These are phyloP conservation scores for Geotrichum citri-aurantii DNA, from an alignment of 1,139 yeast genomes.

Conservation along the genomic window DNA sequence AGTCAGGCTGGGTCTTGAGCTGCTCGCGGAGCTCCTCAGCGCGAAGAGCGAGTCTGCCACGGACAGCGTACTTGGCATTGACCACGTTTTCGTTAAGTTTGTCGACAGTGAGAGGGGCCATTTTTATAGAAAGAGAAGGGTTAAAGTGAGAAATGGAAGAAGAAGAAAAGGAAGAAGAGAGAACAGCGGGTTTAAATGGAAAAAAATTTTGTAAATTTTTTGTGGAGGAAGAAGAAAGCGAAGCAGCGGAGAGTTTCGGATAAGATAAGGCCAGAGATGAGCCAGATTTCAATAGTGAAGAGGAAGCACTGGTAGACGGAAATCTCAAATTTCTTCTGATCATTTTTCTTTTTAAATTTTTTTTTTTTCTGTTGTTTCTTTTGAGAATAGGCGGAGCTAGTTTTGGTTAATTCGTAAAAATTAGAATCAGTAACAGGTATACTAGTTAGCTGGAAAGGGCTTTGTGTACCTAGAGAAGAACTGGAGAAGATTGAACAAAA, in stretches of 20 bases:
- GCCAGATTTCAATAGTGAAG: neutral
- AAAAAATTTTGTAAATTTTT: neutral
- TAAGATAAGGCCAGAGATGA: neutral
- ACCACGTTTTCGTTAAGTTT: conserved; percentile 72
- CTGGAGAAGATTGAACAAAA: neutral
- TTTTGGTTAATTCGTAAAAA: neutral
- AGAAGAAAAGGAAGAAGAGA: neutral
- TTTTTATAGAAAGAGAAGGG: neutral
- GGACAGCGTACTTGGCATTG: conserved; percentile 88
- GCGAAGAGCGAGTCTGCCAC: conserved; percentile 87
- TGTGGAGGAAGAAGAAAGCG: neutral
- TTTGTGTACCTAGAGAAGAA: neutral
- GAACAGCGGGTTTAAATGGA: neutral
- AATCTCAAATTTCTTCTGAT: neutral
- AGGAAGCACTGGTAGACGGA: neutral
- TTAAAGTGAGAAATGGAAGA: neutral
- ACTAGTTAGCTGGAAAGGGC: neutral
- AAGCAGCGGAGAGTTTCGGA: neutral
- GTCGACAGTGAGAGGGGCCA: conserved; percentile 28
- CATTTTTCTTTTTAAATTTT: neutral
- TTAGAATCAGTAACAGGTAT: neutral
- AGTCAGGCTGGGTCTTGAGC: conserved; percentile 47
- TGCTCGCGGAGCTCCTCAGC: conserved; percentile 76
- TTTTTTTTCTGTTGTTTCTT: no score
- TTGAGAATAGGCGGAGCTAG: neutral